Base-by-base conservation (phyloP, 140 eudicot species). In the Bidens hawaiensis region DNA sequence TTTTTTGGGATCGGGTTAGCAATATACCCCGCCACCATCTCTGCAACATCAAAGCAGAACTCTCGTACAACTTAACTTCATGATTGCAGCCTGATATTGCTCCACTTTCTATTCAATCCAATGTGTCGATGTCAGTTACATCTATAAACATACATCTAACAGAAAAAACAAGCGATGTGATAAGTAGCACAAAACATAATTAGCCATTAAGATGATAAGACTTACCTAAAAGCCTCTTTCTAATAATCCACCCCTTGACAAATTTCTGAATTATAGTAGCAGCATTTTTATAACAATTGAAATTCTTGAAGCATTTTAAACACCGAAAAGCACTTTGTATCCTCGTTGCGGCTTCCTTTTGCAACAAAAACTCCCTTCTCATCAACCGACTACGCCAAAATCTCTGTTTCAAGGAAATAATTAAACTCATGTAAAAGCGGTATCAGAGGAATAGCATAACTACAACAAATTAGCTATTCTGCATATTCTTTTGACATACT, bases 21-120 rank as follows among this genome's bases (percentile, higher is more conserved):
- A 72, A 62, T 47, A 75, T 59, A 33, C 73, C 13, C 65, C 83
- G 78, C 95, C 95, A 87, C 95, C 93, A 83, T 57, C 75, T 81
- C 74, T 87, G 95, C 72, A 87, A 71, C 75, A 75, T 87, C 48
- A 77, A 46, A 56, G 71, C 73, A 6, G 86, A 65, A 53, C 31
- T 25, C 12, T 58, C 43, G 30, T 71, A 58, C 30, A 59, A 67
- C 26, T 68, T 75, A 48, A 79, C 31, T 70, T 84, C 82, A 63
- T n/a, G n/a, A n/a, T 54, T 53, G 57, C 55, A 23, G 31, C 30
- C 40, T 54, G 27, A 59, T 34, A 11, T 58, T 30, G 55, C 60
- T 62, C 14, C 67, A 31, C 64, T 40, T 38, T 60, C 38, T 41
- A 30, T 42, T 42, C 19, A 31, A 42, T 41, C 51, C 43, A 38